phyloP scores from a whole-genome alignment of 495 filamentous ascomycete species.

The Hyaloscypha hepaticicola region DNA sequence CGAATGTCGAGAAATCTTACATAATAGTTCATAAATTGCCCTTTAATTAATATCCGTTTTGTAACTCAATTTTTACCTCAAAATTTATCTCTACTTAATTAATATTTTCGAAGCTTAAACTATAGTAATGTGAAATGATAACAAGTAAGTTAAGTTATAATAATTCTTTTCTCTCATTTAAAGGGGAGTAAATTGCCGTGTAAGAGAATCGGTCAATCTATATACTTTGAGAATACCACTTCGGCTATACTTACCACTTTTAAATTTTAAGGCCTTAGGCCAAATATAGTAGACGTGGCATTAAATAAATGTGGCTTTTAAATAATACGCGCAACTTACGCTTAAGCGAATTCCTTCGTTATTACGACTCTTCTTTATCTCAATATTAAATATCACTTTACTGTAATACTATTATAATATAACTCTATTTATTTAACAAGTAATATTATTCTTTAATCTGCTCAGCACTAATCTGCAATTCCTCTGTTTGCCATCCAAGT shows the following conservation, averaged over 20 bases:
- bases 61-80: not conserved
- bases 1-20: not conserved
- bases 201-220: constrained; percentile 3
- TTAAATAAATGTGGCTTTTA: constrained; percentile 8
- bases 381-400: constrained; percentile 7
- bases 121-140: constrained; percentile 14
- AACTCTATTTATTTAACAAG: constrained; percentile 8
- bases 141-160: constrained; percentile 13
- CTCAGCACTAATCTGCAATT: constrained; percentile 17
- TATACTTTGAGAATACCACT: not conserved
- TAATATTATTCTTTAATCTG: constrained; percentile 15
- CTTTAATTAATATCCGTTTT: constrained; percentile 15
- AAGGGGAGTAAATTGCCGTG: constrained; percentile 6
- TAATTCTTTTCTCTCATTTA: constrained; percentile 9
- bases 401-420: constrained; percentile 1
- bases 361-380: constrained; percentile 3
- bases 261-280: constrained; percentile 13
- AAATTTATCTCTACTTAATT: not conserved
- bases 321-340: constrained; percentile 3
- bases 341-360: constrained; percentile 9
- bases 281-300: not conserved
- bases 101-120: constrained; percentile 21
- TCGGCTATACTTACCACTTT: constrained; percentile 17
- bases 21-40: constrained; percentile 13
- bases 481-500: constrained; percentile 11